Evolutionary conservation across 73 alveolate genomes (phyloP).

Genomic region (Symbiodinium natans): DNA sequence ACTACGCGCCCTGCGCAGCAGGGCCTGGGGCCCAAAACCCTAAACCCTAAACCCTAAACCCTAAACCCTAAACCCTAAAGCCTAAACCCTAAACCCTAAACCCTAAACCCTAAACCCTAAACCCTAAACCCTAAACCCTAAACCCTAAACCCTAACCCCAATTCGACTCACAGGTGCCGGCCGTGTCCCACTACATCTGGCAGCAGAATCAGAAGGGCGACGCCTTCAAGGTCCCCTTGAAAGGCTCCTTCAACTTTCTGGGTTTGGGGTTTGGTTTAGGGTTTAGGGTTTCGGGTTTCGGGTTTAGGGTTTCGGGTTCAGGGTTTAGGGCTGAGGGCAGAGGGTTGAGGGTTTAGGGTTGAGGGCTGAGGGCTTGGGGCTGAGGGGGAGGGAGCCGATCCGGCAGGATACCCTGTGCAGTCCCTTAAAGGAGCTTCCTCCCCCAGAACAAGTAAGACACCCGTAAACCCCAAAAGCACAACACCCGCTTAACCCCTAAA

Average conservation of each 20-base stretch:
- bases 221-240: constrained; percentile 90
- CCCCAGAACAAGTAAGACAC: too few species aligned
- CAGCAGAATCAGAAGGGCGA: constrained; percentile 33
- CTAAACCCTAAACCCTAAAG: neutral
- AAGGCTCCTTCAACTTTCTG: constrained; percentile 20
- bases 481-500: too few species aligned
- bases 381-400: too few species aligned
- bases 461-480: too few species aligned
- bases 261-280: neutral
- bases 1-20: constrained; percentile 94
- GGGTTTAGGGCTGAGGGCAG: too few species aligned
- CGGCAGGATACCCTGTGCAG: too few species aligned
- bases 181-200: constrained; percentile 81
- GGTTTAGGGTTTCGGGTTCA: neutral
- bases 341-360: too few species aligned
- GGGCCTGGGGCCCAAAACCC: neutral
- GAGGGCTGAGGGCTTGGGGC: too few species aligned
- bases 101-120: neutral
- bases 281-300: neutral
- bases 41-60: neutral
- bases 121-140: neutral
- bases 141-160: neutral
- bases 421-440: too few species aligned
- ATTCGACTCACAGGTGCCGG: constrained; percentile 10
- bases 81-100: neutral